phyloP scores from a whole-genome alignment of 2,329 filamentous ascomycete genomes.

The Sarocladium brachiariae region DNA sequence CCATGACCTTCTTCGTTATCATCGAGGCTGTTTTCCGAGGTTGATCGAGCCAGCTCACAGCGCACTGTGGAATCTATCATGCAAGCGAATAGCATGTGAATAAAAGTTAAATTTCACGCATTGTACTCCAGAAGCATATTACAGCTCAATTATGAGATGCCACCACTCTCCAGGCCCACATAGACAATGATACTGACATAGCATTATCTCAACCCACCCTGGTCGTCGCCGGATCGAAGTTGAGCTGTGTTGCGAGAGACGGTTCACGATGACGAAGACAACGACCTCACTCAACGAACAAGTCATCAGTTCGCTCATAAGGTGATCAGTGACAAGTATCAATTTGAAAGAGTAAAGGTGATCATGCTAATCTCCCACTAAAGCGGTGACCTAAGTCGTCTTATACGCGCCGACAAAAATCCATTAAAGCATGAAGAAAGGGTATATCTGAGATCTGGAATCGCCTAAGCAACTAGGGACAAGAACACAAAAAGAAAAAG shows the following conservation, averaged over 20 bases:
- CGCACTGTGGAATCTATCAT: background rate
- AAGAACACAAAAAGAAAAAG: background rate
- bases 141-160: constrained; percentile 12
- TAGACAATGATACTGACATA: constrained; percentile 17
- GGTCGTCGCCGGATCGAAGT: too few relatives aligned
- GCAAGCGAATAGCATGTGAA: background rate
- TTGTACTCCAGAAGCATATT: too few relatives aligned
- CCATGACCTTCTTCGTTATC: constrained; percentile 28
- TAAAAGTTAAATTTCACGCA: background rate
- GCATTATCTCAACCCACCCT: constrained; percentile 17
- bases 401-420: too few relatives aligned
- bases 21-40: constrained; percentile 31
- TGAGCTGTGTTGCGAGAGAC: too few relatives aligned
- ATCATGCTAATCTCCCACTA: too few relatives aligned
- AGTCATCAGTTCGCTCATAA: too few relatives aligned
- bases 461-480: background rate
- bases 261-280: too few relatives aligned
- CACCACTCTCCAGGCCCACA: constrained; percentile 17
- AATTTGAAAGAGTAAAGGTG: too few relatives aligned
- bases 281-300: too few relatives aligned
- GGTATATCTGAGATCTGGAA: constrained; percentile 4
- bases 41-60: constrained; percentile 6
- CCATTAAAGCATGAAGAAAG: too few relatives aligned
- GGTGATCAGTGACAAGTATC: too few relatives aligned
- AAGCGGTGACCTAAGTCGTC: too few relatives aligned